Conservation (phyloP, 805 yeast genomes). For the Candida boidinii region DNA sequence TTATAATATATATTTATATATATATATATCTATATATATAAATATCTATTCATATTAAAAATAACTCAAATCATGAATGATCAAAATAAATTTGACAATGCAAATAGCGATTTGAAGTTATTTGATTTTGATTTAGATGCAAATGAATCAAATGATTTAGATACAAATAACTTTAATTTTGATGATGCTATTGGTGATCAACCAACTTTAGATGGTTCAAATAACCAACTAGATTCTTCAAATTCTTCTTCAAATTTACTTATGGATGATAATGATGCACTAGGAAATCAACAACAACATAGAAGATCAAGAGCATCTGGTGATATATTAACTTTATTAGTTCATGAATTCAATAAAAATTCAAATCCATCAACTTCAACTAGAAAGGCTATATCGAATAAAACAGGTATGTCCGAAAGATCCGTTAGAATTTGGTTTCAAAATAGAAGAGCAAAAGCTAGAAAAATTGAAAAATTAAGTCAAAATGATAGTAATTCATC, state of each 20-base stretch:
- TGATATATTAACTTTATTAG: slow-evolving; percentile 60
- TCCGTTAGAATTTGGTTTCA: slow-evolving; percentile 93
- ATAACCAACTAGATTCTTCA: neutral
- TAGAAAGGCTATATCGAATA: slow-evolving; percentile 59
- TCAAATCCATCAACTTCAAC: slow-evolving; percentile 71
- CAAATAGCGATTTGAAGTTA: too few species aligned
- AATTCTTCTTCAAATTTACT: neutral
- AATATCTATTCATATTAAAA: too few species aligned
- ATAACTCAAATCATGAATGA: too few species aligned
- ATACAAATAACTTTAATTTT: too few species aligned
- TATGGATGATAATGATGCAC: slow-evolving; percentile 3
- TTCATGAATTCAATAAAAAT: slow-evolving; percentile 60
- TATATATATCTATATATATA: too few species aligned
- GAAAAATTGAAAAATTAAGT: slow-evolving; percentile 51
- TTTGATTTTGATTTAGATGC: neutral
- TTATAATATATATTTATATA: too few species aligned
- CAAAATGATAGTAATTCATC: slow-evolving; percentile 4
- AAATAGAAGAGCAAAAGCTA: slow-evolving; percentile 71
- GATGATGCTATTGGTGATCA: neutral
- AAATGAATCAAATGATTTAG: neutral
- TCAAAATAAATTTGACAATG: too few species aligned
- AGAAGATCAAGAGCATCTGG: slow-evolving; percentile 39
- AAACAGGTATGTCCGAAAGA: slow-evolving; percentile 77
- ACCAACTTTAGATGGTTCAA: neutral
- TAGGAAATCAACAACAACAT: slow-evolving; percentile 12